Evolutionary conservation across 192 early-diverging fungal genomes (phyloP).

Genomic region (Piromyces finnis): DNA sequence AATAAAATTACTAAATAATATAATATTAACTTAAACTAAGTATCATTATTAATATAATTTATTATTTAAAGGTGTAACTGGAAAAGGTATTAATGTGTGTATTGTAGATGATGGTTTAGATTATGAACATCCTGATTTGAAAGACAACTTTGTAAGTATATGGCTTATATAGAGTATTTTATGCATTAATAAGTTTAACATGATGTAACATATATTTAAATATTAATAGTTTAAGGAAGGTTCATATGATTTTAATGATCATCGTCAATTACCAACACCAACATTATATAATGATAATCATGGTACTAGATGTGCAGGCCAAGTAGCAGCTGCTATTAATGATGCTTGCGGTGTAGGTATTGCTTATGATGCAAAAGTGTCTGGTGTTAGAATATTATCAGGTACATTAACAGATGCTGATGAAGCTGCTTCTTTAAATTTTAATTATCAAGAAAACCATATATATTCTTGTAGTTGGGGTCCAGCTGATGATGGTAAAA

Average conservation of each 20-base stretch:
- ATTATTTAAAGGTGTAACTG: constrained; percentile 55
- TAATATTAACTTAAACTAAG: too few species aligned
- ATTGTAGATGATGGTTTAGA: constrained; percentile 96
- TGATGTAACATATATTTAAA: not conserved
- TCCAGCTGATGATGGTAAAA: constrained; percentile 69
- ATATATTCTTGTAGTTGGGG: constrained; percentile 98
- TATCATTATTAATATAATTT: too few species aligned
- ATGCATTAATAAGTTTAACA: too few species aligned
- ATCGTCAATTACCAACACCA: constrained; percentile 54
- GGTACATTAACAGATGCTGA: constrained; percentile 75
- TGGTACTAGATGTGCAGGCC: constrained; percentile 94
- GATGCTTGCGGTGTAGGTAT: constrained; percentile 89
- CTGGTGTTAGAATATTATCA: constrained; percentile 78
- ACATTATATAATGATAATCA: constrained; percentile 65
- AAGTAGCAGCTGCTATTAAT: constrained; percentile 82
- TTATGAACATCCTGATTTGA: constrained; percentile 61
- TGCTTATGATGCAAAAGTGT: constrained; percentile 69
- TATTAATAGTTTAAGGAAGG: constrained; percentile 15
- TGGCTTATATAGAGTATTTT: too few species aligned
- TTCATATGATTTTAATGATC: constrained; percentile 91
- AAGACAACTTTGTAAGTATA: constrained; percentile 6
- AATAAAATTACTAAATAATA: not conserved
- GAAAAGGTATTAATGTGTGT: constrained; percentile 66
- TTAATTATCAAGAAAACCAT: constrained; percentile 66
- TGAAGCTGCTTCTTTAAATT: constrained; percentile 81